Percentiles rank a stretch among this genome's conserved stretches.
Evolutionary conservation across 2,329 filamentous ascomycete genomes (phyloP).

Genomic region (Arachnomyces sp.): DNA sequence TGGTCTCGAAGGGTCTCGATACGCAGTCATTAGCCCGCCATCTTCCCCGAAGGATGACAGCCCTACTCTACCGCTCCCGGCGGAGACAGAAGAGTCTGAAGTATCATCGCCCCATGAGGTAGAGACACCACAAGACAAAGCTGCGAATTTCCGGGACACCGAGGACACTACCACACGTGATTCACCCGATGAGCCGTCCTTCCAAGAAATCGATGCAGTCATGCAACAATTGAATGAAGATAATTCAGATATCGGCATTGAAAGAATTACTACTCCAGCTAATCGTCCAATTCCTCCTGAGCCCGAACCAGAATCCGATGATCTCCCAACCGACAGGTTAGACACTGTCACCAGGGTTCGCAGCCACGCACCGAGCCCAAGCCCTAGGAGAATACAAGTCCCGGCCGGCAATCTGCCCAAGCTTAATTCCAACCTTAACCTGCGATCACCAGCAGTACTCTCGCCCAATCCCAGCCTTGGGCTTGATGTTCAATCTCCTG

Average conservation of each 20-base stretch:
- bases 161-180: constrained; percentile 21
- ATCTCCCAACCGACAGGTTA: constrained; percentile 47
- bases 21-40: constrained; percentile 24
- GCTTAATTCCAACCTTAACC: constrained; percentile 27
- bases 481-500: constrained; percentile 46
- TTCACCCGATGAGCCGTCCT: constrained; percentile 24
- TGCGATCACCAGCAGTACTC: constrained; percentile 40
- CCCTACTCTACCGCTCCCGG: constrained; percentile 5
- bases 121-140: constrained; percentile 1
- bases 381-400: constrained; percentile 50
- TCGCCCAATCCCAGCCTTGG: constrained; percentile 57
- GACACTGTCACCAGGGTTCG: constrained; percentile 48
- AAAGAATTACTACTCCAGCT: constrained; percentile 44
- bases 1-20: constrained; percentile 29
- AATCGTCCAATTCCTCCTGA: constrained; percentile 14
- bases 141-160: constrained; percentile 10
- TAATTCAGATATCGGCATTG: constrained; percentile 67
- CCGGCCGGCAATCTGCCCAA: constrained; percentile 41
- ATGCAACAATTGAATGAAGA: constrained; percentile 77
- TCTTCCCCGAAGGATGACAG: constrained; percentile 15
- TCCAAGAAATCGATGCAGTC: constrained; percentile 77
- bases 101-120: constrained; percentile 2
- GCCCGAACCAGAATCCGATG: constrained; percentile 27
- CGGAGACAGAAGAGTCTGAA: constrained; percentile 5
- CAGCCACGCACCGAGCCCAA: constrained; percentile 68